phyloP scores from a whole-genome alignment of 2,329 filamentous ascomycete genomes.

The Pseudogymnoascus sp. region DNA sequence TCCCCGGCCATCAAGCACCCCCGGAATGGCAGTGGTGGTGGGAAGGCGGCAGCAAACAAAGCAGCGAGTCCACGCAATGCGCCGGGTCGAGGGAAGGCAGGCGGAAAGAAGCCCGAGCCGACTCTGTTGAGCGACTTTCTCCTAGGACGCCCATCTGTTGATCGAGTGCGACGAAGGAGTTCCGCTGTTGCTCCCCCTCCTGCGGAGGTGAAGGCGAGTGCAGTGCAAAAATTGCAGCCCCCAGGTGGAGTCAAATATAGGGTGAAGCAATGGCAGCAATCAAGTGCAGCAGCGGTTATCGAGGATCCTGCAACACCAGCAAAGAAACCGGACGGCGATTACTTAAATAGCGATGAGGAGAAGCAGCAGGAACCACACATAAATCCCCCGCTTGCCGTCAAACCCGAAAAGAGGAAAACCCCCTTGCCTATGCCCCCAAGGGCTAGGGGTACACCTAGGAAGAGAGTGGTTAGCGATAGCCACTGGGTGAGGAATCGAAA shows the following conservation, averaged over 20 bases:
- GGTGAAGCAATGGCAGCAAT: conserved; percentile 77
- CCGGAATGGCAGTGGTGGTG: conserved; percentile 16
- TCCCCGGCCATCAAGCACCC: conserved; percentile 15
- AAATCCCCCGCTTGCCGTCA: neutral
- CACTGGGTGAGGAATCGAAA: conserved; percentile 63
- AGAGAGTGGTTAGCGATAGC: conserved; percentile 85
- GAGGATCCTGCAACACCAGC: conserved; percentile 40
- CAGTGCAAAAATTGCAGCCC: conserved; percentile 50
- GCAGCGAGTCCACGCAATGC: conserved; percentile 19
- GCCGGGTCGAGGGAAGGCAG: conserved; percentile 18
- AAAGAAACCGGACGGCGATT: conserved; percentile 44
- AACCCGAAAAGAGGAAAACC: conserved; percentile 10
- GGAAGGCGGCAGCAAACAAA: conserved; percentile 16
- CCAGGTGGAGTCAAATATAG: conserved; percentile 66
- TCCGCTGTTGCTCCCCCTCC: conserved; percentile 44
- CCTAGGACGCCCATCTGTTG: conserved; percentile 46
- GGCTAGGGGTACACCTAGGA: conserved; percentile 51
- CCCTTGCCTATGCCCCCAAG: neutral
- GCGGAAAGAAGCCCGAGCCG: conserved; percentile 29
- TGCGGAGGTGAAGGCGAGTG: conserved; percentile 41
- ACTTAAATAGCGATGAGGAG: neutral
- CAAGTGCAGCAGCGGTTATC: conserved; percentile 57
- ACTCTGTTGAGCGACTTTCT: conserved; percentile 50
- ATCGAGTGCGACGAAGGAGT: conserved; percentile 49
- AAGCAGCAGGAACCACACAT: neutral